Evolutionary conservation across 2,329 filamentous ascomycete genomes (phyloP).

Genomic region (Cryphonectria radicalis): DNA sequence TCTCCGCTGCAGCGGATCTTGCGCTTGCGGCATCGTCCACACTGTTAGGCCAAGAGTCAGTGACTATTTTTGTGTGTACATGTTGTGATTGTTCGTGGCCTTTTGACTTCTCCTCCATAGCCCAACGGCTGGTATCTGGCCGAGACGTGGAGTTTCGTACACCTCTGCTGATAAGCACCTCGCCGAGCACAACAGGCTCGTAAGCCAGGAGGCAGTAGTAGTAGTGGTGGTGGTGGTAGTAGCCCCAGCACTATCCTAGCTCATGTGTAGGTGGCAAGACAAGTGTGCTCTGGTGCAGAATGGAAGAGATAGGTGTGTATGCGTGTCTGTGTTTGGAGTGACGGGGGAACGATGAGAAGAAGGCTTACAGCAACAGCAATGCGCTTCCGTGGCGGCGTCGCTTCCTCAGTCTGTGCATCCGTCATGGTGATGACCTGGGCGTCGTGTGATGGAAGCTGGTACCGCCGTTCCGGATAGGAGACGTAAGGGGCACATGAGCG

Average conservation of each 20-base stretch:
- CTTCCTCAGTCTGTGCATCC: conserved; percentile 47
- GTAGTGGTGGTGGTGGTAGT: background rate
- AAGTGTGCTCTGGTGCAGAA: background rate
- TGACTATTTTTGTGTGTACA: background rate
- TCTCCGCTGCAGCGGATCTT: conserved; percentile 97
- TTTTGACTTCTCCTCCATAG: background rate
- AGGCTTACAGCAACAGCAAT: conserved; percentile 62
- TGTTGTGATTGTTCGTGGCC: background rate
- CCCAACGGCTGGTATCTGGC: background rate
- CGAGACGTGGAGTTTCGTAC: background rate
- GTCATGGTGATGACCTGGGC: conserved; percentile 44
- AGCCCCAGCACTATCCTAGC: background rate
- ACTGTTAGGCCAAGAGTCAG: conserved; percentile 57
- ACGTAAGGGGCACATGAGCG: conserved; percentile 44
- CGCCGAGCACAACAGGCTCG: background rate
- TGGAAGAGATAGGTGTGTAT: no score
- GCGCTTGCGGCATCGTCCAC: conserved; percentile 83
- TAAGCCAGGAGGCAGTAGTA: background rate
- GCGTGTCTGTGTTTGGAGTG: background rate
- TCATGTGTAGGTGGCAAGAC: background rate
- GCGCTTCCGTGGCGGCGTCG: conserved; percentile 56
- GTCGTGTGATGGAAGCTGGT: conserved; percentile 43
- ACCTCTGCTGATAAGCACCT: background rate
- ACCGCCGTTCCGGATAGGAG: conserved; percentile 43
- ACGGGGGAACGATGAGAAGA: background rate